Evolutionary conservation across 495 filamentous ascomycete species (phyloP).

Genomic region (Talaromyces adpressus): DNA sequence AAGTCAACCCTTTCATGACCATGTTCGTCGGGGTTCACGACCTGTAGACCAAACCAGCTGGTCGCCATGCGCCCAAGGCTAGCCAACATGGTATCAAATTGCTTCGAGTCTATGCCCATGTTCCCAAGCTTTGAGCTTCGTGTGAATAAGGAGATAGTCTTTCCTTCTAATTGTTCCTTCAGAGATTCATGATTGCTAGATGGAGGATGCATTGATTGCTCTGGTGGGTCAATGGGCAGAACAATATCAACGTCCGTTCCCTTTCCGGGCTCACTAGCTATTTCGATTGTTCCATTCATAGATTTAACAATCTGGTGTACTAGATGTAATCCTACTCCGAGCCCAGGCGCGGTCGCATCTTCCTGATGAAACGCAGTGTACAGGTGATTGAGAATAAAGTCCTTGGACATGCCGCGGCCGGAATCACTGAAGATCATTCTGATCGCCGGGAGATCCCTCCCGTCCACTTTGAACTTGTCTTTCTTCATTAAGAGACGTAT

Average conservation of each 20-base stretch:
- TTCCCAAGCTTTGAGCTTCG: background rate
- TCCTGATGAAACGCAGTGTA: background rate
- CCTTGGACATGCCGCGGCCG: background rate
- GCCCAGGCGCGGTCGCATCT: background rate
- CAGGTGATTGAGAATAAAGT: background rate
- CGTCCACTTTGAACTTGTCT: background rate
- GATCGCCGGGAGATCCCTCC: background rate
- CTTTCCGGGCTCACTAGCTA: background rate
- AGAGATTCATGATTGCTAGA: background rate
- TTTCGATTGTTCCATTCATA: background rate
- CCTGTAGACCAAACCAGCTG: conserved; percentile 27
- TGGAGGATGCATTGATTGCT: background rate
- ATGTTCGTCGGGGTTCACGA: conserved; percentile 22
- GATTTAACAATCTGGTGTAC: background rate
- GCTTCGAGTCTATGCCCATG: background rate
- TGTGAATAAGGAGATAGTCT: background rate
- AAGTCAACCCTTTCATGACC: background rate
- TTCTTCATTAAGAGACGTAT: background rate
- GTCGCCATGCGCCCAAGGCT: conserved; percentile 17
- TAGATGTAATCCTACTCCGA: background rate
- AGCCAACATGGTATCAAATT: conserved; percentile 12
- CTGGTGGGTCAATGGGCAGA: background rate
- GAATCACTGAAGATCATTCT: background rate
- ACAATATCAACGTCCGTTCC: background rate
- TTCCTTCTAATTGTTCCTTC: background rate